These are phyloP conservation scores for Globisporangium emineosum DNA, from an alignment of 352 stramenopile genomes.

Conservation along the genomic window DNA sequence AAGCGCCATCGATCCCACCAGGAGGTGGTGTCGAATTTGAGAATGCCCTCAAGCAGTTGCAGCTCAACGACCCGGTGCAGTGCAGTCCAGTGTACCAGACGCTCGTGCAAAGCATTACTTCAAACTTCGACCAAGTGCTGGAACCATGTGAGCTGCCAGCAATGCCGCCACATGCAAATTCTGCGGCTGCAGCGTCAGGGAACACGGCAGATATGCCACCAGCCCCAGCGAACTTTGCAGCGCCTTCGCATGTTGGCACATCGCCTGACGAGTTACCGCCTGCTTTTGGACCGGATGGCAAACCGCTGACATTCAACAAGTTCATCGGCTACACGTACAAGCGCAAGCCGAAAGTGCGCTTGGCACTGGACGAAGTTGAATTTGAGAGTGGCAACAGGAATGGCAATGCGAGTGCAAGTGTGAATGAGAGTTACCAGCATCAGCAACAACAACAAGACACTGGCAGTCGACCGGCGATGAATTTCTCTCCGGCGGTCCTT, in stretches of 20 bases:
- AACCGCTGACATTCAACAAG: slow-evolving; percentile 88
- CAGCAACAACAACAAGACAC: background rate
- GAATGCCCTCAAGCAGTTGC: slow-evolving; percentile 87
- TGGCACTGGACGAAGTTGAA: slow-evolving; percentile 72
- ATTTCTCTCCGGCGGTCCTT: background rate
- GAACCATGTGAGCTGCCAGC: slow-evolving; percentile 50
- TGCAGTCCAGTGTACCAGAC: slow-evolving; percentile 60
- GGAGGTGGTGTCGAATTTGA: slow-evolving; percentile 83
- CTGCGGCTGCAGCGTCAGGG: background rate
- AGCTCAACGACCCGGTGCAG: slow-evolving; percentile 44
- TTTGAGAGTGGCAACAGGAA: slow-evolving; percentile 36
- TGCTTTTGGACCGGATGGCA: slow-evolving; percentile 64
- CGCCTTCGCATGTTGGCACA: slow-evolving; percentile 7
- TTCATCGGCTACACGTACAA: slow-evolving; percentile 93
- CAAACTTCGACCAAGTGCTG: slow-evolving; percentile 97
- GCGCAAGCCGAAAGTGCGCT: slow-evolving; percentile 78
- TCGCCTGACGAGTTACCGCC: slow-evolving; percentile 26
- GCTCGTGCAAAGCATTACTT: slow-evolving; percentile 86
- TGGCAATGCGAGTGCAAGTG: background rate
- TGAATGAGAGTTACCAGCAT: background rate
- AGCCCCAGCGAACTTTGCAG: slow-evolving; percentile 14
- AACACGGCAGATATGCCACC: slow-evolving; percentile 4
- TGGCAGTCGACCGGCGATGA: background rate
- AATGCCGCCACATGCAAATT: slow-evolving; percentile 18
- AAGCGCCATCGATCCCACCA: slow-evolving; percentile 84